These are phyloP conservation scores for Trametes sp. DNA, from an alignment of 1,284 basidiomycete species.

Conservation along the genomic window DNA sequence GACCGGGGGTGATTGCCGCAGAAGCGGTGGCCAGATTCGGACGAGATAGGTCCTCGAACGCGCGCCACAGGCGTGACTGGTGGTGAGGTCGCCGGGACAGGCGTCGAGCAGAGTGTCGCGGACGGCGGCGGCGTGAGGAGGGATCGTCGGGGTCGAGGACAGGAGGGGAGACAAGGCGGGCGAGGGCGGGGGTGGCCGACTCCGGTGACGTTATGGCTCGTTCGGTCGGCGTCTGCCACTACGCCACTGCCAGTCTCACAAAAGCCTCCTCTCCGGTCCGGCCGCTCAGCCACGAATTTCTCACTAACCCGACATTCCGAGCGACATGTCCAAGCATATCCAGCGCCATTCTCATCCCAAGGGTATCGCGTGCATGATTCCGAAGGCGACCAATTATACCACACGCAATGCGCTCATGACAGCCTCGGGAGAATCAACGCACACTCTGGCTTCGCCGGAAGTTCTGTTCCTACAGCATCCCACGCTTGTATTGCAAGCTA, in stretches of 20 bases:
- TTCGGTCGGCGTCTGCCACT: neutral
- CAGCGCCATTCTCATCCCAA: too few species aligned
- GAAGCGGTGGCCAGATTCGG: slow-evolving; percentile 10
- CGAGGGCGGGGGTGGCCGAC: slow-evolving; percentile 13
- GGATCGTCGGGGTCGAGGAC: slow-evolving; percentile 8
- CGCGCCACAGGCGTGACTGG: slow-evolving; percentile 12
- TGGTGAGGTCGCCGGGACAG: slow-evolving; percentile 15
- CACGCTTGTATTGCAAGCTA: slow-evolving; percentile 15
- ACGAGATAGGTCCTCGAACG: slow-evolving; percentile 9
- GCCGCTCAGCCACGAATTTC: neutral
- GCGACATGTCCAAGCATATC: neutral
- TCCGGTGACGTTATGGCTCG: slow-evolving; percentile 28
- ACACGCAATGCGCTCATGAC: neutral
- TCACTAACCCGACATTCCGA: too few species aligned
- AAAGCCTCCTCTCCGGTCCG: slow-evolving; percentile 17
- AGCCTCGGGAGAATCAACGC: slow-evolving; percentile 1
- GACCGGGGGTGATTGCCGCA: slow-evolving; percentile 24
- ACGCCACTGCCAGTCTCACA: neutral
- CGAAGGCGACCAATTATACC: neutral
- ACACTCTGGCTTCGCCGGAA: neutral
- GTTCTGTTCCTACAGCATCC: slow-evolving; percentile 8
- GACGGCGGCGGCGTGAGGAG: slow-evolving; percentile 15
- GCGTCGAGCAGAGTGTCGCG: slow-evolving; percentile 13
- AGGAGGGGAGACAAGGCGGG: slow-evolving; percentile 20
- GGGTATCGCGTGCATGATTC: neutral